These are phyloP conservation scores for Barnettozyma populi DNA, from an alignment of 805 yeast species.

Conservation along the genomic window DNA sequence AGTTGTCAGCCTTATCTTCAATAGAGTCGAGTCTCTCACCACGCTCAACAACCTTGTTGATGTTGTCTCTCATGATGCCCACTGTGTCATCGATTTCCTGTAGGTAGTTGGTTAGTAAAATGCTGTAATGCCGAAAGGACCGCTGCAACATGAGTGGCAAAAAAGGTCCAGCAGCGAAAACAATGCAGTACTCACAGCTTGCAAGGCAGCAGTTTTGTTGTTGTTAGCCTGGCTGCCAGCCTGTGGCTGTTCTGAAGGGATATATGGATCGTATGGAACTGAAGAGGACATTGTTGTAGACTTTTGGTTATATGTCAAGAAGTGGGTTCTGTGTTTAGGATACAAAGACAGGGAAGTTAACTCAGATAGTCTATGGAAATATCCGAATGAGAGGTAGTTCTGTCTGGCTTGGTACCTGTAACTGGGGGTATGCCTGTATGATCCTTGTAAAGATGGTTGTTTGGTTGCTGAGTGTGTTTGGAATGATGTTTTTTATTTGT, in stretches of 20 bases:
- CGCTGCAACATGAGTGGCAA: slow-evolving; percentile 8
- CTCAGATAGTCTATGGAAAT: neutral
- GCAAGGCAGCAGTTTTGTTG: slow-evolving; percentile 73
- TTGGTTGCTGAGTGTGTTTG: neutral
- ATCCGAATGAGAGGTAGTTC: neutral
- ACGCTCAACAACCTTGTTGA: slow-evolving; percentile 87
- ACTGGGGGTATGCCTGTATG: neutral
- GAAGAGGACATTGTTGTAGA: slow-evolving; percentile 56
- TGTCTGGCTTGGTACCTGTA: neutral
- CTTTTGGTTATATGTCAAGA: neutral
- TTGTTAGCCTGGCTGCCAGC: slow-evolving; percentile 17
- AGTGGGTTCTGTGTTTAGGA: neutral
- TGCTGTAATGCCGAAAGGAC: slow-evolving; percentile 23
- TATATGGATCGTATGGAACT: slow-evolving; percentile 82
- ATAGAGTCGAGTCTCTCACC: slow-evolving; percentile 91
- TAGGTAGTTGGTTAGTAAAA: slow-evolving; percentile 28
- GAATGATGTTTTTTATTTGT: neutral
- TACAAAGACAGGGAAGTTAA: neutral
- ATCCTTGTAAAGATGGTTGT: neutral
- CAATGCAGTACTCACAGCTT: slow-evolving; percentile 50
- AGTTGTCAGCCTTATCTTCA: slow-evolving; percentile 88
- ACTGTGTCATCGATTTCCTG: slow-evolving; percentile 92
- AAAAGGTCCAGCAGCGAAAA: neutral
- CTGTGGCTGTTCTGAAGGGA: slow-evolving; percentile 47
- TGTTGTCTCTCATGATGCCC: slow-evolving; percentile 95